Conservation (phyloP, 768 basidiomycete species). For the Daedaleopsis nitida region DNA sequence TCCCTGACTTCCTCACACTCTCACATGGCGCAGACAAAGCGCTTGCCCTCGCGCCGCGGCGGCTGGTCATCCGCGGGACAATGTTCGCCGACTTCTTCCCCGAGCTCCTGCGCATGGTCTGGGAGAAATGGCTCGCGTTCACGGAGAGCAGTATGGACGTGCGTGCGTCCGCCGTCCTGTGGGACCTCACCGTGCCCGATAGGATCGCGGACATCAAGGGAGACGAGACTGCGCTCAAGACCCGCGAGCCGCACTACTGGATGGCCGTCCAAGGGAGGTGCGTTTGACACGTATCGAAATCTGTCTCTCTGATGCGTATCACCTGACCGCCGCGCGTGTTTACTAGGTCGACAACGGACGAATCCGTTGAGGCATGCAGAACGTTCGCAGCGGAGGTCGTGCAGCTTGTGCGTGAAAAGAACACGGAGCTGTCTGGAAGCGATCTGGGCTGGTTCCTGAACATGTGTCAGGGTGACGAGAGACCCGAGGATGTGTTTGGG, state of each 20-base stretch:
- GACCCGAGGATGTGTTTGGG: constrained; percentile 32
- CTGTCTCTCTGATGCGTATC: not conserved
- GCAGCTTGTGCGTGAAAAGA: constrained; percentile 20
- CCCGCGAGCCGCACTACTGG: constrained; percentile 23
- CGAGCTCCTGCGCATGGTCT: constrained; percentile 12
- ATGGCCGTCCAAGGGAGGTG: constrained; percentile 25
- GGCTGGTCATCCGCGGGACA: constrained; percentile 22
- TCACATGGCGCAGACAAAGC: constrained; percentile 22
- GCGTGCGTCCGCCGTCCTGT: constrained; percentile 16
- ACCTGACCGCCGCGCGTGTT: too few species aligned
- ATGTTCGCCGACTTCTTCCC: constrained; percentile 18
- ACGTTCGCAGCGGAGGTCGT: constrained; percentile 6
- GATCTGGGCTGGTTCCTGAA: constrained; percentile 25
- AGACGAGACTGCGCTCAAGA: constrained; percentile 14
- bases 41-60: constrained; percentile 13
- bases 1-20: constrained; percentile 14
- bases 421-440: constrained; percentile 17
- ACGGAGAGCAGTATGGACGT: constrained; percentile 19
- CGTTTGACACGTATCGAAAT: not conserved
- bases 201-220: constrained; percentile 9
- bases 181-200: constrained; percentile 19
- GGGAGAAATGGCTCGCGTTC: constrained; percentile 21
- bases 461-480: constrained; percentile 28
- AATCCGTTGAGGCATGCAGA: constrained; percentile 2
- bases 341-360: constrained; percentile 20